Evolutionary conservation across 2,329 filamentous ascomycete species (phyloP), one percentile per base, ranked within the genome.

Genomic region (Leptodontidium sp.): DNA sequence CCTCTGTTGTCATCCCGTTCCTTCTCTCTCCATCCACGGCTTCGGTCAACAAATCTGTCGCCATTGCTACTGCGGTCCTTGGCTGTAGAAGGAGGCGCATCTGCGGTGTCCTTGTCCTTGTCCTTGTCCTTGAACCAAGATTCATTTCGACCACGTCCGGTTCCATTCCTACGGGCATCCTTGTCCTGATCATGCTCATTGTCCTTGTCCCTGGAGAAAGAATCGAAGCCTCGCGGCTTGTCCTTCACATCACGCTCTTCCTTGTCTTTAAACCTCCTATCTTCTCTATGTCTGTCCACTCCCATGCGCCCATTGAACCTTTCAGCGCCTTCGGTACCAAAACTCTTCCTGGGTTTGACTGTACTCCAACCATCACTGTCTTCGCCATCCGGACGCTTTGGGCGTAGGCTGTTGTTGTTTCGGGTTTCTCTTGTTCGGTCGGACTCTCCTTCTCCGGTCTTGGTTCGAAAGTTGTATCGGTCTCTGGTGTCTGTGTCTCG

Each of bases 311-410:
- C 88, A 66, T 88, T 87, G 72, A 92, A 91, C 65, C 90, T 87
- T 78, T 93, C 90, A 70, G 90, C 89, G 50, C 91, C 90, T 70
- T 93, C 90, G 66, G 88, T 85, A 21, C 90, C 89, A 77, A 92
- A 90, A 77, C 89, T 93, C 83, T 91, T 92, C 73, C 91, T 88
- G 32, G 90, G 88, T 76, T 92, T 92, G 40, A 91, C 89, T 32
- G 86, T 90, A 73, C 87, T 92, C 92, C 91, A 93, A 62, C 91
- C 90, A 65, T 94, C 91, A 70, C 83, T 86, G 66, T 92, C 91
- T 69, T 90, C 88, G 57, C 80, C 82, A 59, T 86, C 85, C 29
- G 82, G 83, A 43, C 87, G 87, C 66, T 86, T 76, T 12, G 73
- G 84, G 49, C 87, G 84, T 67, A 86, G 80, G 55, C n/a, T 50